phyloP scores from a whole-genome alignment of 495 filamentous ascomycete species.

The Symbiotaphrina buchneri region DNA sequence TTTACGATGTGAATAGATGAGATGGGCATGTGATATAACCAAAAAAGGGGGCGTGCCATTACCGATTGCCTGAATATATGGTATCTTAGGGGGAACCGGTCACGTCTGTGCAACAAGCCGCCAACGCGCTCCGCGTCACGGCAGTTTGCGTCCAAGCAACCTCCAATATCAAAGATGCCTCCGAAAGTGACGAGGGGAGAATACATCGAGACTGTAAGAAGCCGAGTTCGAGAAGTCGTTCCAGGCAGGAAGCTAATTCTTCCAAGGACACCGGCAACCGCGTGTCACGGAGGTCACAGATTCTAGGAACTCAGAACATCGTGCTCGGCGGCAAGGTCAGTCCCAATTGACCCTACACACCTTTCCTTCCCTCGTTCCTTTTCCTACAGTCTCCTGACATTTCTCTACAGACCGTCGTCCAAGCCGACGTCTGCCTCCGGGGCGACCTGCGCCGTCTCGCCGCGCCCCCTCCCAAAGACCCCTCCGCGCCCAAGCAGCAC shows the following conservation, averaged over 20 bases:
- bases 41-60: too few species aligned
- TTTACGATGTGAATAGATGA: too few species aligned
- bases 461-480: slow-evolving; percentile 7
- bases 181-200: slow-evolving; percentile 62
- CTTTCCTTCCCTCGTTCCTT: neutral
- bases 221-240: slow-evolving; percentile 1
- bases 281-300: slow-evolving; percentile 71
- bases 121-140: too few species aligned
- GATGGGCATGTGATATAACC: too few species aligned
- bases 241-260: neutral
- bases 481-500: slow-evolving; percentile 3
- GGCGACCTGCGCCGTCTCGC: slow-evolving; percentile 58
- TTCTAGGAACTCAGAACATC: slow-evolving; percentile 91
- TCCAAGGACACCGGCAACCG: slow-evolving; percentile 88
- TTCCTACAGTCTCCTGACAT: neutral
- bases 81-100: too few species aligned
- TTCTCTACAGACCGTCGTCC: slow-evolving; percentile 50
- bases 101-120: too few species aligned
- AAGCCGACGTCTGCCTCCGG: slow-evolving; percentile 75
- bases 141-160: too few species aligned
- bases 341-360: too few species aligned
- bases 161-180: slow-evolving; percentile 31
- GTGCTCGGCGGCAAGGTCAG: slow-evolving; percentile 59
- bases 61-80: too few species aligned
- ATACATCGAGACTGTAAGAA: slow-evolving; percentile 81